phyloP scores from a whole-genome alignment of 2,329 filamentous ascomycete species.

The Zasmidium cellare region DNA sequence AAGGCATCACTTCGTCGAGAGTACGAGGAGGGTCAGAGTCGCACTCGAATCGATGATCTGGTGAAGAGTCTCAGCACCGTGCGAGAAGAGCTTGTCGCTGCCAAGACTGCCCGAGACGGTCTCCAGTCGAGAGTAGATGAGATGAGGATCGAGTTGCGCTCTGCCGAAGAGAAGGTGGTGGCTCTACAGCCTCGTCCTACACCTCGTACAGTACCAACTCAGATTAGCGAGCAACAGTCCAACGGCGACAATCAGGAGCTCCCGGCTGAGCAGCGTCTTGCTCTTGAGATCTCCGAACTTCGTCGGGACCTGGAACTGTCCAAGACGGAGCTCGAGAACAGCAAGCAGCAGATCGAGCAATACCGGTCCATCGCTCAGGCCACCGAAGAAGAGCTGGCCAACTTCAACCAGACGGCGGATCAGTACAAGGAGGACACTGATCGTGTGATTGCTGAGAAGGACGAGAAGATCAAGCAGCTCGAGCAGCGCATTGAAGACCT shows the following conservation, averaged over 20 bases:
- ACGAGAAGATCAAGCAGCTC: constrained; percentile 75
- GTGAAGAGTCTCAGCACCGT: constrained; percentile 75
- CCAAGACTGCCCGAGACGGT: constrained; percentile 86
- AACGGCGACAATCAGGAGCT: constrained; percentile 55
- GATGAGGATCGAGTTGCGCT: constrained; percentile 81
- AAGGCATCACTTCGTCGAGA: constrained; percentile 82
- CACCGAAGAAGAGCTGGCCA: constrained; percentile 83
- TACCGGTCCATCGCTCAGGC: constrained; percentile 86
- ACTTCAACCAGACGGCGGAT: constrained; percentile 76
- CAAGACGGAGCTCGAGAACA: constrained; percentile 75
- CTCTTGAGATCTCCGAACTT: constrained; percentile 79
- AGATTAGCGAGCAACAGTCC: constrained; percentile 43
- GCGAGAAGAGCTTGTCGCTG: constrained; percentile 81
- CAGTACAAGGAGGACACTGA: constrained; percentile 89
- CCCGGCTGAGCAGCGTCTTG: constrained; percentile 74
- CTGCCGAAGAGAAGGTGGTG: constrained; percentile 82
- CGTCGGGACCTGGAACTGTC: constrained; percentile 83
- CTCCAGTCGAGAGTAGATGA: constrained; percentile 87
- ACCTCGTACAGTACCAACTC: constrained; percentile 50
- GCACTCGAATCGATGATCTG: constrained; percentile 91
- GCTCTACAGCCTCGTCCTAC: constrained; percentile 79
- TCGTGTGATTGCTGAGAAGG: constrained; percentile 71
- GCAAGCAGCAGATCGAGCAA: constrained; percentile 77
- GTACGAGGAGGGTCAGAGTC: constrained; percentile 82
- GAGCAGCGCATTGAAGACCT: constrained; percentile 82